Conservation (phyloP, 768 basidiomycete genomes). For the Botryobasidium botryosum region DNA sequence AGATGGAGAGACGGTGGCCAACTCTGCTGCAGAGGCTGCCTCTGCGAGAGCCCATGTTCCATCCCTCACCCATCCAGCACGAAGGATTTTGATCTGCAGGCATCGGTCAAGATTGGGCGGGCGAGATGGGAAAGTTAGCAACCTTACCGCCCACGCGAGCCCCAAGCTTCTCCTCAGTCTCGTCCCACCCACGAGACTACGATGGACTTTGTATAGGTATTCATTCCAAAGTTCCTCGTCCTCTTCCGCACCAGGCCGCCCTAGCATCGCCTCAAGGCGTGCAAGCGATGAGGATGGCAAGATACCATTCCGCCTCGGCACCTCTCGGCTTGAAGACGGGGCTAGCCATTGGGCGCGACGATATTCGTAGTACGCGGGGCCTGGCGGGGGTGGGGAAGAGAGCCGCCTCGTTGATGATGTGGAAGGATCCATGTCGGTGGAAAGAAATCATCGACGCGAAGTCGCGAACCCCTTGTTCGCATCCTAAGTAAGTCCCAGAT, state of each 20-base stretch:
- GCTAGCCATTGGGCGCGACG: constrained; percentile 6
- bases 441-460: too few species aligned
- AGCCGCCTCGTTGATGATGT: too few species aligned
- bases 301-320: background rate
- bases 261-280: constrained; percentile 9
- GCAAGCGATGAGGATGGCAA: background rate
- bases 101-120: background rate
- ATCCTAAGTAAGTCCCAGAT: too few species aligned
- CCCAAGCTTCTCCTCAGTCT: constrained; percentile 11
- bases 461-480: too few species aligned
- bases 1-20: too few species aligned
- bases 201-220: constrained; percentile 10
- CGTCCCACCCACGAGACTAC: constrained; percentile 11
- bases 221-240: constrained; percentile 12
- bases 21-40: constrained; percentile 5
- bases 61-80: constrained; percentile 15
- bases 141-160: constrained; percentile 12
- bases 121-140: background rate
- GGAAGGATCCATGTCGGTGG: too few species aligned
- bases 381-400: too few species aligned
- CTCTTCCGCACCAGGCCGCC: constrained; percentile 11
- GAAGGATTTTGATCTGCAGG: constrained; percentile 12
- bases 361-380: constrained; percentile 5
- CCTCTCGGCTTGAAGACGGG: constrained; percentile 1
- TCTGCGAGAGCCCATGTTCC: constrained; percentile 13